Percentiles rank a stretch among this genome's conserved stretches.
Evolutionary conservation across 345 rosid genomes (phyloP).

Genomic region (Conringia planisiliqua): DNA sequence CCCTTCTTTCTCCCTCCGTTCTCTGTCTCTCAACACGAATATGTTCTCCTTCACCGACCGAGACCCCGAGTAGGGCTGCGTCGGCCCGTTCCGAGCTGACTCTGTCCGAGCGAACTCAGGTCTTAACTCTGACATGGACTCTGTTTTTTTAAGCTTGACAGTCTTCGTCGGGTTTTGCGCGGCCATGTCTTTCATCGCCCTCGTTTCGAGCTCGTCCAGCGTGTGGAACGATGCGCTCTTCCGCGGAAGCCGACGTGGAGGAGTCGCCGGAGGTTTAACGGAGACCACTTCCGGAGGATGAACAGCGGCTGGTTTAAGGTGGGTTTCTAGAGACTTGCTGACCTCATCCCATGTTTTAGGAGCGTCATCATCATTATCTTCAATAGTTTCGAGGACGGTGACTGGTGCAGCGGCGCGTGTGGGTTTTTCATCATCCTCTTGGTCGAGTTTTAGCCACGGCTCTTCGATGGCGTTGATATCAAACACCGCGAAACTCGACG

Average conservation of each 20-base stretch:
- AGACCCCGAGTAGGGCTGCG: constrained; percentile 21
- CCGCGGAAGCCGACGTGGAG: constrained; percentile 31
- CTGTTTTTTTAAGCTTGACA: constrained; percentile 39
- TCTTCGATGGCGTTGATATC: constrained; percentile 76
- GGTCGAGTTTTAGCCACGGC: constrained; percentile 65
- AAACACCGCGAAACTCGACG: constrained; percentile 74
- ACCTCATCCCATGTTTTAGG: constrained; percentile 95
- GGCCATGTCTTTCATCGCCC: constrained; percentile 19
- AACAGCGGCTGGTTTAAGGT: constrained; percentile 48
- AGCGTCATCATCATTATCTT: constrained; percentile 51
- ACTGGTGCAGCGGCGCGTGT: constrained; percentile 38
- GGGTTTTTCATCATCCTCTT: constrained; percentile 39
- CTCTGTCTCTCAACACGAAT: constrained; percentile 56
- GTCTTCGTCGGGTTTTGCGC: constrained; percentile 16
- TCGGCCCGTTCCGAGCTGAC: constrained; percentile 17
- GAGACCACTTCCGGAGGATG: constrained; percentile 1
- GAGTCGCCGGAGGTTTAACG: constrained; percentile 26
- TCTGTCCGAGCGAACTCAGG: constrained; percentile 19
- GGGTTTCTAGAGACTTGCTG: constrained; percentile 63
- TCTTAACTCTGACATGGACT: constrained; percentile 33
- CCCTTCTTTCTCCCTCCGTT: constrained; percentile 69
- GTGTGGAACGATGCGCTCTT: constrained; percentile 80
- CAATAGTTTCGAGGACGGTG: constrained; percentile 15
- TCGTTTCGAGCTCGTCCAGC: constrained; percentile 71
- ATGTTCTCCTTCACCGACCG: constrained; percentile 67